Evolutionary conservation across 1,284 basidiomycete genomes (phyloP), one percentile per base, ranked within the genome.

Genomic region (Xerocomus minutiporus): DNA sequence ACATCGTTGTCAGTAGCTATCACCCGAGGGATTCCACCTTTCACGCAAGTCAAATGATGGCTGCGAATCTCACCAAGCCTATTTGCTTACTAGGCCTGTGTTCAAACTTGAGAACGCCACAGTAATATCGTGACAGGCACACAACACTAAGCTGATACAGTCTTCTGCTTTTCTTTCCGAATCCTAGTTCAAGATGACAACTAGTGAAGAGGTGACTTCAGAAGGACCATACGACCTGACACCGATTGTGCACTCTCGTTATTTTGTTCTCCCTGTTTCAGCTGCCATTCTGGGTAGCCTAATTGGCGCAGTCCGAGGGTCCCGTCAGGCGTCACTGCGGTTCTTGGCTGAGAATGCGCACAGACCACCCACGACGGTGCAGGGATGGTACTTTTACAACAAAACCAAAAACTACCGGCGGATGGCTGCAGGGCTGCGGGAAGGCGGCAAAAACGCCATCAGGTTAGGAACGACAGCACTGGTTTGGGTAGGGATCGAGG

Each of bases 321-420:
- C 82, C 25, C 79, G 86, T 70, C 68, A 59, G 23, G 78, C 81
- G n/a, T 75, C 76, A 20, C 64, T 84, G 60, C 75, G 74, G 36
- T 83, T 81, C 59, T 67, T 83, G 44, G 81, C 82, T 23, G 81
- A 83, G 63, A 83, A 83, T 61, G 81, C 84, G 35, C 91, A 93
- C 70, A 77, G 88, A 50, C 76, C 87, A 49, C 91, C 91, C 29
- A 84, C 73, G 62, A 93, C 91, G 29, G 78, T 91, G 52, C 80
- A 84, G 58, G 91, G 91, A 59, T 93, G 91, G 91, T 93, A 93
- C 68, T 86, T 91, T 62, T 93, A 93, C 80, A 88, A 91, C 69
- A 93, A 93, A 76, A 92, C 90, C 39, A 93, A 93, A 71, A 93
- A 93, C 73, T 93, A 93, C 75, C 77, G 80, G 61, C 82, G 91